phyloP scores from a whole-genome alignment of 139 green algal genomes.

The Micromonas pusilla region DNA sequence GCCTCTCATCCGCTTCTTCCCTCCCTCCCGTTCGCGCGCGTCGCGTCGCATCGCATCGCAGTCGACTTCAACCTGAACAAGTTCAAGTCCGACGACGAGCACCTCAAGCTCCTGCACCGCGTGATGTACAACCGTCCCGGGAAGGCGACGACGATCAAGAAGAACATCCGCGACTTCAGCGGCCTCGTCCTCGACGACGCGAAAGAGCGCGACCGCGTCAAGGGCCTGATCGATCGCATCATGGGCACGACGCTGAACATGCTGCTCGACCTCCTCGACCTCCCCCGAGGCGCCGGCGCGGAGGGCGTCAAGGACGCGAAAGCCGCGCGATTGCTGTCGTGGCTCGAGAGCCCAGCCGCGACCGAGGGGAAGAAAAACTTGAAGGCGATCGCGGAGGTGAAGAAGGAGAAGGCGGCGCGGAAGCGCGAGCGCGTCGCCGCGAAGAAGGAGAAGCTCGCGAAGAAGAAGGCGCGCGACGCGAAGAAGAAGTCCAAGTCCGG shows the following conservation, averaged over 20 bases:
- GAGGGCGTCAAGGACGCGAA: constrained; percentile 12
- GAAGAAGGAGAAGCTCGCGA: constrained; percentile 7
- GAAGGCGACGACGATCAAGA: not conserved
- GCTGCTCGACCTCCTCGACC: constrained; percentile 11
- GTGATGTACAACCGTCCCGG: not conserved
- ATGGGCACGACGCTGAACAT: not conserved
- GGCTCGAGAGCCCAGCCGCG: not conserved
- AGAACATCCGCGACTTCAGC: constrained; percentile 6
- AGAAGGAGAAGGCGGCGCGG: not conserved
- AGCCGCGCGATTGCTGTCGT: not conserved
- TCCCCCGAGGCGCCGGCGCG: constrained; percentile 4
- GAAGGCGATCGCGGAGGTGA: not conserved
- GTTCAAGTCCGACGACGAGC: not conserved
- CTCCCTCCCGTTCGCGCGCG: not conserved
- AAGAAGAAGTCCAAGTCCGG: not conserved
- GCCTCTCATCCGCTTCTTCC: not conserved
- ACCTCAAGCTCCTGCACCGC: constrained; percentile 3
- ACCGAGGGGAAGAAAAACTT: not conserved
- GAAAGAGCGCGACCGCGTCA: not conserved
- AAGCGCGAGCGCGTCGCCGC: not conserved
- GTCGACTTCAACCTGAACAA: not conserved
- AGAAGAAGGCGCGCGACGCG: not conserved
- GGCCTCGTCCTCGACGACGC: not conserved
- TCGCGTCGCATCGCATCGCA: not conserved
- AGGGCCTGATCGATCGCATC: not conserved